These are phyloP conservation scores for Cajanus cajan DNA, from an alignment of 306 rosid species.

Conservation along the genomic window DNA sequence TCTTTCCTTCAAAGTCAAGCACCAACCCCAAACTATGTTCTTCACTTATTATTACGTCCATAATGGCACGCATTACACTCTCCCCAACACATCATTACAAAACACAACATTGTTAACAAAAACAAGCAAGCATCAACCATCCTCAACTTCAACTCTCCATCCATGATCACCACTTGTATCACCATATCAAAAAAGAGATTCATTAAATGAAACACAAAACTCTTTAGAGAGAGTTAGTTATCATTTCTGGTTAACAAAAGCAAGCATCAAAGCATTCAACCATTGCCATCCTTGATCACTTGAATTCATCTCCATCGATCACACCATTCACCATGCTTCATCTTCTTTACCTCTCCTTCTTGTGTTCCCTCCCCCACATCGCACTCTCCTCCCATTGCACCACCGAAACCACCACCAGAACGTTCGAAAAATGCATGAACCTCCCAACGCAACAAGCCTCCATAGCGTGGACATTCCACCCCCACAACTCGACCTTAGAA, in stretches of 20 bases:
- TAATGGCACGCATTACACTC: slow-evolving; percentile 31
- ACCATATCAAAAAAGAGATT: too few relatives aligned
- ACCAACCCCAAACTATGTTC: slow-evolving; percentile 17
- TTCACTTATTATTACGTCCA: background rate
- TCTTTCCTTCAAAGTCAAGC: slow-evolving; percentile 86
- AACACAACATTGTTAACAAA: slow-evolving; percentile 40
- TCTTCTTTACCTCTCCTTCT: slow-evolving; percentile 36
- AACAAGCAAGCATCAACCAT: slow-evolving; percentile 2
- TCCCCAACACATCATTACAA: slow-evolving; percentile 35
- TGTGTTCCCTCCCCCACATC: slow-evolving; percentile 33
- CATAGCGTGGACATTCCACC: slow-evolving; percentile 92
- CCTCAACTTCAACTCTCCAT: background rate
- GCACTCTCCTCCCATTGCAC: slow-evolving; percentile 72
- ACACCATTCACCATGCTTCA: slow-evolving; percentile 32
- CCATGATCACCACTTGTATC: too few relatives aligned
- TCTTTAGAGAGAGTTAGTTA: too few relatives aligned
- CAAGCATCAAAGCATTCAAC: too few relatives aligned
- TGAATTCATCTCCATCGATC: background rate
- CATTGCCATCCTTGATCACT: background rate
- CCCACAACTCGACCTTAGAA: slow-evolving; percentile 68
- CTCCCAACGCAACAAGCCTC: slow-evolving; percentile 95
- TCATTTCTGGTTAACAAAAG: too few relatives aligned
- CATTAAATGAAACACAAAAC: too few relatives aligned
- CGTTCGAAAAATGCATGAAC: slow-evolving; percentile 73
- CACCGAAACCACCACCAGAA: slow-evolving; percentile 51